Percentiles rank a stretch among this genome's conserved stretches.
These are phyloP conservation scores for Salicornia ramosissima DNA, from an alignment of 148 eudicot species.

Conservation along the genomic window DNA sequence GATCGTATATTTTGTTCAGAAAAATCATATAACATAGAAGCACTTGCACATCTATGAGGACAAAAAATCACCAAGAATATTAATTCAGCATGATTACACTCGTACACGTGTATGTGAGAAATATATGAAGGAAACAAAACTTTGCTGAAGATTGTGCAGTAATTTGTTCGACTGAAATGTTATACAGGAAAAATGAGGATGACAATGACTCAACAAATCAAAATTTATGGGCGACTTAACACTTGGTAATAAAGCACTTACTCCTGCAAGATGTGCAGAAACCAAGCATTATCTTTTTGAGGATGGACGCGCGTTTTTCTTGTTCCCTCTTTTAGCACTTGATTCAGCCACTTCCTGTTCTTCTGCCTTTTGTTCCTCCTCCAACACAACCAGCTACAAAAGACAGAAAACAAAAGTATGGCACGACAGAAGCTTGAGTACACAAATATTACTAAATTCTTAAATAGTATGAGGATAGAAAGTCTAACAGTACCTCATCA, in stretches of 20 bases:
- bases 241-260: background rate
- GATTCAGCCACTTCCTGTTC: slow-evolving; percentile 76
- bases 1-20: background rate
- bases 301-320: slow-evolving; percentile 54
- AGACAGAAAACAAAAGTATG: slow-evolving; percentile 1
- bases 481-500: slow-evolving; percentile 53
- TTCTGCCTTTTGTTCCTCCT: slow-evolving; percentile 93
- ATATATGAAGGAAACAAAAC: background rate
- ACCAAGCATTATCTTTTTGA: slow-evolving; percentile 28
- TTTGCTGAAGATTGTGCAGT: background rate
- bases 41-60: background rate
- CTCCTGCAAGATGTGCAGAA: background rate
- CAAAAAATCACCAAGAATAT: background rate
- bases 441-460: background rate
- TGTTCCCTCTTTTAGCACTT: slow-evolving; percentile 58
- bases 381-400: slow-evolving; percentile 69
- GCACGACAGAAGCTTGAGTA: background rate
- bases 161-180: background rate
- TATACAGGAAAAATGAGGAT: background rate
- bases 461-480: background rate
- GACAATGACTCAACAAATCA: background rate
- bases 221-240: slow-evolving; percentile 13
- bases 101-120: background rate
- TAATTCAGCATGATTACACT: background rate
- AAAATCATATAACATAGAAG: background rate